Base-by-base conservation (phyloP, 352 stramenopile species). In the Phytophthora tubulina region DNA sequence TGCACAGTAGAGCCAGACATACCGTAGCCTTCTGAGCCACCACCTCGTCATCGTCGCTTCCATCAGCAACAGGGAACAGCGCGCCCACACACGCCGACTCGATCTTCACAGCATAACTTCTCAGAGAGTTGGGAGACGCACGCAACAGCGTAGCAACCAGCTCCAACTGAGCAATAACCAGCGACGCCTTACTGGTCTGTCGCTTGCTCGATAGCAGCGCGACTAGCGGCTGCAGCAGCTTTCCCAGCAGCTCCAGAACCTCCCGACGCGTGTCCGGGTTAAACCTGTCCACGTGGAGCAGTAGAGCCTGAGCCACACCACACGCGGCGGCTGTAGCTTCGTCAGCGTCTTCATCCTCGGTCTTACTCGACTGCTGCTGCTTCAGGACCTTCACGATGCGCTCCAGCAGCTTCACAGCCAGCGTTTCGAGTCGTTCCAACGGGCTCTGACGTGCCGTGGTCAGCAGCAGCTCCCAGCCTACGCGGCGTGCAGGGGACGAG, bases 311-410 rank as follows among this genome's bases (percentile, higher is more conserved):
- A 3, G 80, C 76, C 10, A 90, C 82, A 14, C 81, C 69, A 57
- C 84, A 85, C 3, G 85, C 82, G 9, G 62, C 63, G 13, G 76
- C 68, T 3, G 85, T 64, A 13, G 77, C 71, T 46, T 67, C 44
- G 38, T 72, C 63, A 14, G 67, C 57, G 57, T 79, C 68, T 21
- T 86, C 74, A 33, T 80, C 70, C 13, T 70, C 53, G 0, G 57
- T 54, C 41, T 74, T 72, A 11, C 10, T 45, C 42, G 60, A 67
- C 57, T 87, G 78, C 39, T 88, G 79, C 72, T 86, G 82, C 78
- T 94, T 94, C 71, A 92, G 52, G 32, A 80, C 75, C 73, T 91
- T 90, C 70, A 89, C 73, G 9, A 93, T 65, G 58, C 81, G 82
- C 33, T 93, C 84, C 32, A 89, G 77, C 61, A 94, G 75, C 73